phyloP scores from a whole-genome alignment of 495 filamentous ascomycete genomes.

The Thermothielavioides terrestris region DNA sequence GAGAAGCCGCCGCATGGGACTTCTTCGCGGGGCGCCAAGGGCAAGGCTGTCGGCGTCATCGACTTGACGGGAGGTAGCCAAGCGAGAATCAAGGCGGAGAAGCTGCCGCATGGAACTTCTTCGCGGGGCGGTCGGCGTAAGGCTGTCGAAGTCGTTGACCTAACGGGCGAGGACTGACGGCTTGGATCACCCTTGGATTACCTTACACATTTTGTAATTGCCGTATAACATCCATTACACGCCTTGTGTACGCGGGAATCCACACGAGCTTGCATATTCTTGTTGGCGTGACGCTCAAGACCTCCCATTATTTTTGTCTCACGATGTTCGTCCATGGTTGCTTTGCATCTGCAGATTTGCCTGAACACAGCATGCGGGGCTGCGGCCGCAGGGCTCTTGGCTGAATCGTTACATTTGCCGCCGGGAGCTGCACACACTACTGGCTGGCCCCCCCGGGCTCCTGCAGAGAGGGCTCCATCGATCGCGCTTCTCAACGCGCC shows the following conservation, averaged over 20 bases:
- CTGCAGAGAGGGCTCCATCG: background rate
- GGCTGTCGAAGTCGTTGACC: constrained; percentile 11
- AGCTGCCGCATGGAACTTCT: background rate
- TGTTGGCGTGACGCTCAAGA: no score
- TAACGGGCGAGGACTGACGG: no score
- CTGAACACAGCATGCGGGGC: background rate
- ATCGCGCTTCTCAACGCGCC: no score
- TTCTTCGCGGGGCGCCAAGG: background rate
- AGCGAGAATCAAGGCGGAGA: background rate
- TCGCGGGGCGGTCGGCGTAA: background rate
- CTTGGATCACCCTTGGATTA: no score
- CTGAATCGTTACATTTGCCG: constrained; percentile 1
- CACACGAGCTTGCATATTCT: no score
- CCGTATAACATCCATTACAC: no score
- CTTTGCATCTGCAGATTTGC: background rate
- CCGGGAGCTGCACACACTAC: background rate
- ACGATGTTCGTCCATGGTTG: background rate
- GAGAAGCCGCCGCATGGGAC: background rate
- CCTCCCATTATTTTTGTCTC: background rate
- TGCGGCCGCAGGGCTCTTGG: background rate
- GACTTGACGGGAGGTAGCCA: constrained; percentile 8
- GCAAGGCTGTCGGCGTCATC: constrained; percentile 8
- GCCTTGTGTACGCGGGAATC: no score
- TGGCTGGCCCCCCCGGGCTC: no score
- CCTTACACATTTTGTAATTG: no score